phyloP scores from a whole-genome alignment of 169 alveolate genomes.

The Eimeria acervulina region DNA sequence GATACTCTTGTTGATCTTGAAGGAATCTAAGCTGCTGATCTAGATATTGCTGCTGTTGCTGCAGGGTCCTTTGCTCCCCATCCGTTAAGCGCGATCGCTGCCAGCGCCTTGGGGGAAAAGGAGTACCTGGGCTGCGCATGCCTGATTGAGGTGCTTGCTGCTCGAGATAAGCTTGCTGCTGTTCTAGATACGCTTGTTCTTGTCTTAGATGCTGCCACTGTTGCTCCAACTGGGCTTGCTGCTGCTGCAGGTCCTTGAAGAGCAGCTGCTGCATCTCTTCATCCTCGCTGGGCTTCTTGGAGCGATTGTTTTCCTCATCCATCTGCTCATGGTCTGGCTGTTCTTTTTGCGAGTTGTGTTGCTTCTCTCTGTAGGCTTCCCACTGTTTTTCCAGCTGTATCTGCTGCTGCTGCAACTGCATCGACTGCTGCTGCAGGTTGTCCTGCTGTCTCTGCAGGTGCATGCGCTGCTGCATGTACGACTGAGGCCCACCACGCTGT shows the following conservation, averaged over 20 bases:
- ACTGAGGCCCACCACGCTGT: neutral
- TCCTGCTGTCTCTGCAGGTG: neutral
- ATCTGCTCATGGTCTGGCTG: neutral
- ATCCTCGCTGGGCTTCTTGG: neutral
- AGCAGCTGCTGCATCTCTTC: neutral
- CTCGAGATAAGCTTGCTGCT: neutral
- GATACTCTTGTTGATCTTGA: neutral
- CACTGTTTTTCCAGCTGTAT: neutral
- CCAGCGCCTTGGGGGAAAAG: neutral
- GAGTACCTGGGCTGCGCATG: neutral
- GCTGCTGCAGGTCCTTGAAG: neutral
- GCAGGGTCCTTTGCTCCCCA: neutral
- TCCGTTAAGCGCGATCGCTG: neutral
- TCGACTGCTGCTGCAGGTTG: neutral
- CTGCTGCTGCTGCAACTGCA: neutral
- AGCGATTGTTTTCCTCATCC: neutral
- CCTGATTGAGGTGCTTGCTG: neutral
- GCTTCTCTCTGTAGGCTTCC: neutral
- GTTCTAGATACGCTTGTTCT: neutral
- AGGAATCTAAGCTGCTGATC: conserved; percentile 1
- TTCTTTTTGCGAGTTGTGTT: neutral
- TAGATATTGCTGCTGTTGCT: conserved; percentile 16
- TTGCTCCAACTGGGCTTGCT: neutral
- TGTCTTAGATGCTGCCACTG: neutral
- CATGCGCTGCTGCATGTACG: neutral